Percentiles rank a stretch among this genome's conserved stretches.
These are phyloP conservation scores for Coemansia sp. DNA, from an alignment of 192 early-diverging fungal genomes.

Conservation along the genomic window DNA sequence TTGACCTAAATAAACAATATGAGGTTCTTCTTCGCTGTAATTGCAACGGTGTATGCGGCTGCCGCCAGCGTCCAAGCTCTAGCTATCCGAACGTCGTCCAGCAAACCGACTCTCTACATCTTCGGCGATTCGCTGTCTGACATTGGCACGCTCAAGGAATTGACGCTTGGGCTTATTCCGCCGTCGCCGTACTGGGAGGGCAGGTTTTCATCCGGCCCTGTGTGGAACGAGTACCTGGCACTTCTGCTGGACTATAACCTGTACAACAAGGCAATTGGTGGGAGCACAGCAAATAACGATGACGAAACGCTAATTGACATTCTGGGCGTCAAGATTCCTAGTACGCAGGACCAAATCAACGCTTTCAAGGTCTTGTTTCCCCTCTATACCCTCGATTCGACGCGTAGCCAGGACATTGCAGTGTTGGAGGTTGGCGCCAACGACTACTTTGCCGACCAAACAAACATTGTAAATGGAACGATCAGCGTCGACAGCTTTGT, in stretches of 20 bases:
- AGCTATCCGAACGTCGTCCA: background rate
- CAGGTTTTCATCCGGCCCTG: slow-evolving; percentile 32
- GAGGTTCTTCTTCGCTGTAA: slow-evolving; percentile 14
- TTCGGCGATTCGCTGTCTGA: slow-evolving; percentile 46
- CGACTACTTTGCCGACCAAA: slow-evolving; percentile 28
- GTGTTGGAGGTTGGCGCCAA: slow-evolving; percentile 36
- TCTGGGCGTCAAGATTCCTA: slow-evolving; percentile 24
- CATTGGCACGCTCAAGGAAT: slow-evolving; percentile 28
- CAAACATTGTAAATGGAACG: background rate
- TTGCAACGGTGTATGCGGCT: background rate
- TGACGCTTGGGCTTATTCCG: slow-evolving; percentile 32
- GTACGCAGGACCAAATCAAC: slow-evolving; percentile 41
- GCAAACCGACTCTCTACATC: slow-evolving; percentile 18
- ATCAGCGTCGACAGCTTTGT: slow-evolving; percentile 16
- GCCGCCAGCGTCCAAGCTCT: slow-evolving; percentile 11
- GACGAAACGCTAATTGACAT: slow-evolving; percentile 19
- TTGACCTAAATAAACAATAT: background rate
- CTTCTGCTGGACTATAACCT: slow-evolving; percentile 18
- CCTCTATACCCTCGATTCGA: slow-evolving; percentile 8
- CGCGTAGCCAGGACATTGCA: slow-evolving; percentile 21
- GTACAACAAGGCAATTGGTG: slow-evolving; percentile 40
- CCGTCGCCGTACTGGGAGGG: slow-evolving; percentile 34
- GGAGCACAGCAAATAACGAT: slow-evolving; percentile 24
- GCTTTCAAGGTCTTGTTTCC: slow-evolving; percentile 29
- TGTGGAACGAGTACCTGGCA: slow-evolving; percentile 42